These are phyloP conservation scores for Ophiocordyceps sinensis DNA, from an alignment of 2,329 filamentous ascomycete genomes.

Conservation along the genomic window DNA sequence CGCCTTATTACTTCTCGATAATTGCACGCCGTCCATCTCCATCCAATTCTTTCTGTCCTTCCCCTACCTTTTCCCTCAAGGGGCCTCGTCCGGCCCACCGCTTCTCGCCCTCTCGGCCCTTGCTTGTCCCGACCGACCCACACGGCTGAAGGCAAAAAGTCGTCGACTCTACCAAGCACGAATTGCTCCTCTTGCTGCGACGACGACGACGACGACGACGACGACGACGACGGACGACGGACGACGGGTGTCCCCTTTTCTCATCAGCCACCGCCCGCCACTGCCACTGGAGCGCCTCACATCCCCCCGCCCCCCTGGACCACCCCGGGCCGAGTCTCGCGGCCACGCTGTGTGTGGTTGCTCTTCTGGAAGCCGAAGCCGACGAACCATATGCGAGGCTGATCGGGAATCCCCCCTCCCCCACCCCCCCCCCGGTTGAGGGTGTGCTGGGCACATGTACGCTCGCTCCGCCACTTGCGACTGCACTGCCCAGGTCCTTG, in stretches of 20 bases:
- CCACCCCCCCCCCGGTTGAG: slow-evolving; percentile 1
- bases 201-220: too few species aligned
- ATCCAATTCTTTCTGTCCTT: neutral
- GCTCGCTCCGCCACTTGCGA: slow-evolving; percentile 1
- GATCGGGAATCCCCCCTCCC: slow-evolving; percentile 1
- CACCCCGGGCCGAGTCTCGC: neutral
- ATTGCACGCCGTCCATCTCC: neutral
- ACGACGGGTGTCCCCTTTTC: too few species aligned
- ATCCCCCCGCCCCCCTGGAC: neutral
- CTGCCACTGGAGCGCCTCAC: too few species aligned
- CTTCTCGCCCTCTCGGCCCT: neutral
- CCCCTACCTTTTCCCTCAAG: neutral
- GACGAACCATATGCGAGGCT: slow-evolving; percentile 4
- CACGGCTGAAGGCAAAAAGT: neutral
- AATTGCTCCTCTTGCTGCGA: too few species aligned
- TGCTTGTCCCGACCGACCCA: neutral
- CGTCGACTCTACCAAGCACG: too few species aligned
- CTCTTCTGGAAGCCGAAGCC: slow-evolving; percentile 2
- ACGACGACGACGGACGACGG: too few species aligned
- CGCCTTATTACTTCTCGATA: neutral
- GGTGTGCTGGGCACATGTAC: slow-evolving; percentile 2
- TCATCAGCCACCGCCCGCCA: too few species aligned
- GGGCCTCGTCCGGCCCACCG: neutral
- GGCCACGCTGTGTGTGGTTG: neutral
- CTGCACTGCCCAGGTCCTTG: neutral